These are phyloP conservation scores for Leccinellum rugosiceps DNA, from an alignment of 768 basidiomycete species.

Conservation along the genomic window DNA sequence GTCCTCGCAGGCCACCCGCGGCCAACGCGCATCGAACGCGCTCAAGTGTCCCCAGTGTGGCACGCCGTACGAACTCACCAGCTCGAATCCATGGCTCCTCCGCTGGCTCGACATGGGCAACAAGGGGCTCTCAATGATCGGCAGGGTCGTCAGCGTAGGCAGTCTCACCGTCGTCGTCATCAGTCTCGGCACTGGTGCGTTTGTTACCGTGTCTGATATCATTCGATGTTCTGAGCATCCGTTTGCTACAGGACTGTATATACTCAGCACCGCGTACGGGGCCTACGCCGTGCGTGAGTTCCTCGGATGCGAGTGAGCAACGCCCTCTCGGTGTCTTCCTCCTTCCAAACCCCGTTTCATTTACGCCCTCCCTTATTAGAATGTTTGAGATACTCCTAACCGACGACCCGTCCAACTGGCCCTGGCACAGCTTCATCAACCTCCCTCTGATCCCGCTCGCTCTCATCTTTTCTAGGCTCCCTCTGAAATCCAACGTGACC, in stretches of 20 bases:
- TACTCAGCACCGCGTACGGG: constrained; percentile 63
- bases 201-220: constrained; percentile 7
- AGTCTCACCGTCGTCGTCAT: constrained; percentile 49
- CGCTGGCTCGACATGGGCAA: constrained; percentile 51
- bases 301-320: constrained; percentile 60
- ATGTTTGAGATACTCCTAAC: constrained; percentile 65
- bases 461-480: constrained; percentile 61
- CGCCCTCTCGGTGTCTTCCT: neutral
- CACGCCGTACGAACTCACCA: constrained; percentile 61
- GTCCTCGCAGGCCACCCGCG: constrained; percentile 55
- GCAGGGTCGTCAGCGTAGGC: constrained; percentile 49
- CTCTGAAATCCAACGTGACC: constrained; percentile 29
- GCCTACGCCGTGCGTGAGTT: constrained; percentile 68
- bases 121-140: constrained; percentile 45
- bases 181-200: constrained; percentile 60
- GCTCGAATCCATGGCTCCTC: constrained; percentile 54
- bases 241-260: constrained; percentile 38
- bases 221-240: neutral
- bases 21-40: constrained; percentile 52
- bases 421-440: constrained; percentile 71
- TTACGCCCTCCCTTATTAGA: constrained; percentile 26
- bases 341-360: neutral
- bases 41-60: constrained; percentile 81
- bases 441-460: constrained; percentile 68
- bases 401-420: constrained; percentile 70